Evolutionary conservation across 805 yeast genomes (phyloP), one percentile per base, ranked within the genome.

Genomic region (Myxozyma sirexii): DNA sequence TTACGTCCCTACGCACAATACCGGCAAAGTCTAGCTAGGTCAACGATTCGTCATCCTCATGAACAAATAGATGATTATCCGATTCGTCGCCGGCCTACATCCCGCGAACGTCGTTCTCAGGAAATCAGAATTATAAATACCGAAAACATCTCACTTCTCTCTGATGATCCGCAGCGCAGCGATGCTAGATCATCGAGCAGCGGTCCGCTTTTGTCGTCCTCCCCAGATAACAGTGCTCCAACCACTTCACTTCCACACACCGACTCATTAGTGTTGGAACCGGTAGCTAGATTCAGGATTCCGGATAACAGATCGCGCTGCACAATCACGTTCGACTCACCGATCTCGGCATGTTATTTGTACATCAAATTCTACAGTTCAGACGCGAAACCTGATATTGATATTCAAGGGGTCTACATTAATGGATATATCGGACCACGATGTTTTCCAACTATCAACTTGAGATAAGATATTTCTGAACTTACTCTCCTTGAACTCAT

Each of bases 321-420:
- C 37, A 63, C 57, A 5, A 54, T 63, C 17, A 52, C 57, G 5
- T 63, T 63, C 23, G 63, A 57, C 15, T 43, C 67, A 23, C 65
- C 65, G 13, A 24, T 61, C 17, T 47, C 67, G 10, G 67, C 67
- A 4, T 35, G 52, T 50, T 64, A 64, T 31, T 35, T 64, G 6
- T 57, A 59, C 19, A 64, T 64, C 31, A 62, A 63, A 44, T 63
- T 63, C 27, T 59, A 43, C 41, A 64, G 58, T 19, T 43, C 62
- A 5, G 60, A 64, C 44, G 60, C 65, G 19, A 57, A 50, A 15
- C 66, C 63, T 3, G 68, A 69, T 35, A 63, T 66, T 44, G 76
- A 73, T 48, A 71, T 76, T 15, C 69, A 72, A 56, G 61, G 67
- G 4, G 71, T 75, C 15, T 65, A 65, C 19, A 59, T 76, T 19